A percentile compares a stretch with the other conserved stretches of the same genome.
These are phyloP conservation scores for Thymus mandschuricus DNA, from an alignment of 257 asterid genomes.

Conservation along the genomic window DNA sequence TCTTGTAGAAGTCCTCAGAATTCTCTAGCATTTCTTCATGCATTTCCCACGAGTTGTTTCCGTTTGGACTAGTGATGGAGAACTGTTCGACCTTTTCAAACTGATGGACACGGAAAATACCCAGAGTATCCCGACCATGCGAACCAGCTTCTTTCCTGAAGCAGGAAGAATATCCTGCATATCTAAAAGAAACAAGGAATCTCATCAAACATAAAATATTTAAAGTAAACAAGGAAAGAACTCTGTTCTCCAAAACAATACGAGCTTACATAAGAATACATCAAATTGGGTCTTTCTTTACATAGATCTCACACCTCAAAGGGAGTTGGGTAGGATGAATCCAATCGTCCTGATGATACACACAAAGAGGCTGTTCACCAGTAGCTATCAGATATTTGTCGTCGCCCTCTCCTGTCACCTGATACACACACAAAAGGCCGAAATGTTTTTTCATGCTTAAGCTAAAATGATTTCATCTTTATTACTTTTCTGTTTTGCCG, in stretches of 20 bases:
- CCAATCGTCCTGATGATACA: constrained; percentile 92
- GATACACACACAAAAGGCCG: constrained; percentile 26
- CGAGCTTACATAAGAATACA: constrained; percentile 17
- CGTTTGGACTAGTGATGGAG: constrained; percentile 84
- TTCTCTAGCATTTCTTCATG: constrained; percentile 90
- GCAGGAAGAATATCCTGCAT: constrained; percentile 94
- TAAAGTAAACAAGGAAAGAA: background rate
- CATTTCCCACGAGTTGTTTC: constrained; percentile 89
- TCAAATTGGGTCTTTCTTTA: background rate
- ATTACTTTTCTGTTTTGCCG: too few species aligned
- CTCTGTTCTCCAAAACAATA: background rate
- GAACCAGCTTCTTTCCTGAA: constrained; percentile 98
- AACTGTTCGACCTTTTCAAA: constrained; percentile 95
- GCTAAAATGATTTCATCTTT: background rate
- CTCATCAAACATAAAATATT: constrained; percentile 12
- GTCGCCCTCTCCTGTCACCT: constrained; percentile 97
- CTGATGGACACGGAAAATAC: constrained; percentile 92
- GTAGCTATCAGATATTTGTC: constrained; percentile 97
- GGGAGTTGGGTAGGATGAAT: constrained; percentile 87
- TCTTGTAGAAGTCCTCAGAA: constrained; percentile 84
- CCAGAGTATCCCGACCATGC: constrained; percentile 93
- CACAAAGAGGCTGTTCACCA: constrained; percentile 94
- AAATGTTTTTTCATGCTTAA: constrained; percentile 10
- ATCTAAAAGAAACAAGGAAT: constrained; percentile 45
- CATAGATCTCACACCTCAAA: constrained; percentile 51